phyloP scores from a whole-genome alignment of 805 yeast genomes.

The Candida gorgasii region DNA sequence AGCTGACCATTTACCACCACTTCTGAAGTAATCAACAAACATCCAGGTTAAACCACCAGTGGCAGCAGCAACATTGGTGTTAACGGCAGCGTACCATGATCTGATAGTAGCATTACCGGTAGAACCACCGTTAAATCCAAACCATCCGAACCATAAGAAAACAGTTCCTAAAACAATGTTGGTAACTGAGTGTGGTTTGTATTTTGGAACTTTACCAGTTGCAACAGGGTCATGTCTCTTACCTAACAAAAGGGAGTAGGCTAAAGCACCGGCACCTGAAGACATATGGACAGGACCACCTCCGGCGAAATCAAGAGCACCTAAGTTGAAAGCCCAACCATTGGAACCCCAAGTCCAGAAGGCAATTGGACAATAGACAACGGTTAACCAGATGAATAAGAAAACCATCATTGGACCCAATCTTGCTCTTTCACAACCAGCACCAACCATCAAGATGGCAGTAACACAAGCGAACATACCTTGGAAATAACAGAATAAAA shows the following conservation, averaged over 20 bases:
- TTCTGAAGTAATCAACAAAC: slow-evolving; percentile 84
- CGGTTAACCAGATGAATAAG: slow-evolving; percentile 89
- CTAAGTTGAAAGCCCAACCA: slow-evolving; percentile 86
- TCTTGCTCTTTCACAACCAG: slow-evolving; percentile 96
- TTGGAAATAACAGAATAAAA: slow-evolving; percentile 86
- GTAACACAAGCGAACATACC: slow-evolving; percentile 96
- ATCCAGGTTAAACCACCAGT: slow-evolving; percentile 93
- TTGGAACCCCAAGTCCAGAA: slow-evolving; percentile 96
- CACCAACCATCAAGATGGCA: slow-evolving; percentile 93
- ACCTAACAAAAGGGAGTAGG: slow-evolving; percentile 90
- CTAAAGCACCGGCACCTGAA: slow-evolving; percentile 92
- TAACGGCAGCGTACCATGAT: slow-evolving; percentile 91
- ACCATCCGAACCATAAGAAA: slow-evolving; percentile 98
- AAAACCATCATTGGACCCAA: slow-evolving; percentile 96
- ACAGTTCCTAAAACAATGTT: slow-evolving; percentile 90
- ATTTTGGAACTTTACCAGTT: slow-evolving; percentile 72
- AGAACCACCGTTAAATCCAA: slow-evolving; percentile 98
- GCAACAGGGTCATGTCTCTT: slow-evolving; percentile 84
- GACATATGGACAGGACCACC: slow-evolving; percentile 98
- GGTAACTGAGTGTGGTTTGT: slow-evolving; percentile 91
- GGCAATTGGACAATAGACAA: slow-evolving; percentile 95
- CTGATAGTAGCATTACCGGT: slow-evolving; percentile 92
- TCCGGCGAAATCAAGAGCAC: slow-evolving; percentile 95
- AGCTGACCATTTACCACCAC: slow-evolving; percentile 88
- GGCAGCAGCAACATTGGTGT: slow-evolving; percentile 93